Evolutionary conservation across 2,329 filamentous ascomycete species (phyloP), one percentile per base, ranked within the genome.

Genomic region (Aspergillus pseudoviridinutans): DNA sequence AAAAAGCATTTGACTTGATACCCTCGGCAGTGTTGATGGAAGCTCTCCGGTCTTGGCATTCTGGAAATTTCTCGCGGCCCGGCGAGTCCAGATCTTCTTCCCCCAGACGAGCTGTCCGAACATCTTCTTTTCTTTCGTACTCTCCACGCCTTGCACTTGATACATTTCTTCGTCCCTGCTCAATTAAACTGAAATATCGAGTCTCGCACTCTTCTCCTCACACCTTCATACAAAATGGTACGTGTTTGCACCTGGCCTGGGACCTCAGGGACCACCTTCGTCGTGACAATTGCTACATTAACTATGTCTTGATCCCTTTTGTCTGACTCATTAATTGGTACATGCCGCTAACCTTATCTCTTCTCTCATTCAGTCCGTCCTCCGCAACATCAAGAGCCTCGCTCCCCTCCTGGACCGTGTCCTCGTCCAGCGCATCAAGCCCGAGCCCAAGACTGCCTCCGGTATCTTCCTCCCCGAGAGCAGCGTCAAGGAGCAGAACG

Each of bases 391-490:
- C 86, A 94, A 93, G 81, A 87, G 88, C 72, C 92, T 99, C 71
- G 90, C 88, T 59, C 94, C 94, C 63, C 92, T 99, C 68, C 88
- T 99, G 79, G 94, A 99, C 87, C 93, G 94, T 71, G 92, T 99
- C 69, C 89, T 99, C 64, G 91, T 99, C 68, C 94, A 99, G 87
- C 91, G 94, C 79, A 81, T 97, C 81, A 97, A 97, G 84, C 90
- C 93, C 72, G 93, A 97, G 81, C 79, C 92, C 75, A 97, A 97
- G 85, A 99, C 94, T 51, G 92, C 94, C 69, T 88, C 88, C 72
- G 94, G 94, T 72, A 96, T 99, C 84, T 97, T 95, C 84, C 90
- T 99, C 65, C 94, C 94, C 68, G 94, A 99, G 83, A 92, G 88
- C 61, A 90, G 89, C 72, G 91, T 97, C 74, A 96, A 99, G 86